Conservation (phyloP, 2,329 filamentous ascomycete species). For the Fusarium austroafricanum region DNA sequence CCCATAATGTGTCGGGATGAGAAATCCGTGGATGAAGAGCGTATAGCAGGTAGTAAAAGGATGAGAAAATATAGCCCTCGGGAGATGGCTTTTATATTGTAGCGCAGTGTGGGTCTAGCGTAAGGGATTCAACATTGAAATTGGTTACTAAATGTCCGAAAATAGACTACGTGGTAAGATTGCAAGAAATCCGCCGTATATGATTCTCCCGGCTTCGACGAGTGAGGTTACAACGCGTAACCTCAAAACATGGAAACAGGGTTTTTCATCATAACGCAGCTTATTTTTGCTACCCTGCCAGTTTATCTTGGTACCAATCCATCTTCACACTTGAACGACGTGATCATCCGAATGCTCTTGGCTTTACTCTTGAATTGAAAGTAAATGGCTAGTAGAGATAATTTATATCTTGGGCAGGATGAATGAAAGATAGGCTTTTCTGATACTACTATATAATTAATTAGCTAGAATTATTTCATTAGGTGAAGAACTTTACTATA, state of each 20-base stretch:
- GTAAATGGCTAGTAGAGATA: no score
- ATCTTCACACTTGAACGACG: no score
- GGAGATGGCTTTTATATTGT: neutral
- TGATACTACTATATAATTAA: no score
- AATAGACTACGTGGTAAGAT: neutral
- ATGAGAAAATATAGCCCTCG: neutral
- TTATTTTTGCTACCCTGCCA: no score
- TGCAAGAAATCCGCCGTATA: neutral
- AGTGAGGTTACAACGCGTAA: neutral
- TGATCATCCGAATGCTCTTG: no score
- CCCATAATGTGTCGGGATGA: neutral
- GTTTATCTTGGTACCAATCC: no score
- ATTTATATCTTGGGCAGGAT: no score
- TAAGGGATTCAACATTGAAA: neutral
- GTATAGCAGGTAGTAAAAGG: neutral
- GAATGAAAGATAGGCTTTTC: no score
- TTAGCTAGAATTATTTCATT: no score
- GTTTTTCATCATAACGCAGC: neutral
- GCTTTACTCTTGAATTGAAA: no score
- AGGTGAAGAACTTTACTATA: no score
- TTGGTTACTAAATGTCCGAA: neutral
- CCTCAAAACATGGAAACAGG: neutral
- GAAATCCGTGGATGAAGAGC: neutral
- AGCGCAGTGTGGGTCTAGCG: neutral
- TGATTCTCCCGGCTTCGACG: neutral